phyloP scores from a whole-genome alignment of 192 early-diverging fungal species.

The Coemansia sp. region DNA sequence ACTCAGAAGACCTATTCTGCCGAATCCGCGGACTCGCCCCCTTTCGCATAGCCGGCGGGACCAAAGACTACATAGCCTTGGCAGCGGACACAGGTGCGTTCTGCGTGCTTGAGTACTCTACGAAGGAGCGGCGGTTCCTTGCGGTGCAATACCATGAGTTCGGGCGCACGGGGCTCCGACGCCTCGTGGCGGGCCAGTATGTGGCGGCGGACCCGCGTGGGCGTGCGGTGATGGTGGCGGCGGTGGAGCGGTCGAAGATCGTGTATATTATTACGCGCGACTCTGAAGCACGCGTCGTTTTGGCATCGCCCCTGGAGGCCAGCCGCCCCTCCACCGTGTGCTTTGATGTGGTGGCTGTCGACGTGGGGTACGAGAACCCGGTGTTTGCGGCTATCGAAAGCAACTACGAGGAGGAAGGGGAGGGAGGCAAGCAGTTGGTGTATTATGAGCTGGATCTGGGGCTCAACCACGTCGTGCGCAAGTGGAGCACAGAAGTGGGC shows the following conservation, averaged over 20 bases:
- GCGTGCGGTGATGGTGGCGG: constrained; percentile 93
- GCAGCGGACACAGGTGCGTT: constrained; percentile 90
- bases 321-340: constrained; percentile 78
- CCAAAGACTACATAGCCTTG: constrained; percentile 91
- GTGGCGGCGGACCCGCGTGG: constrained; percentile 96
- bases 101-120: constrained; percentile 87
- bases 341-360: constrained; percentile 82
- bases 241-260: constrained; percentile 91
- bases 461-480: constrained; percentile 96
- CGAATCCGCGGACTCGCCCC: constrained; percentile 77
- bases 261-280: constrained; percentile 98
- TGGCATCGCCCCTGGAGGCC: constrained; percentile 96
- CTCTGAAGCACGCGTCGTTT: constrained; percentile 71
- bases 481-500: constrained; percentile 88
- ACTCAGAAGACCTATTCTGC: constrained; percentile 82
- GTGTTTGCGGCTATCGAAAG: constrained; percentile 94
- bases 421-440: constrained; percentile 82
- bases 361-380: constrained; percentile 99
- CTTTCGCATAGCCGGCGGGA: constrained; percentile 86
- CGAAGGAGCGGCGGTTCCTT: constrained; percentile 67
- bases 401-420: constrained; percentile 76
- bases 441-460: constrained; percentile 99
- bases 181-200: constrained; percentile 94
- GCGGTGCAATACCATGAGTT: constrained; percentile 91
- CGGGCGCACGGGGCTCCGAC: constrained; percentile 87